Percentiles rank a stretch among this genome's conserved stretches.
Evolutionary conservation across 345 rosid species (phyloP).

Genomic region (Syzygium jambos): DNA sequence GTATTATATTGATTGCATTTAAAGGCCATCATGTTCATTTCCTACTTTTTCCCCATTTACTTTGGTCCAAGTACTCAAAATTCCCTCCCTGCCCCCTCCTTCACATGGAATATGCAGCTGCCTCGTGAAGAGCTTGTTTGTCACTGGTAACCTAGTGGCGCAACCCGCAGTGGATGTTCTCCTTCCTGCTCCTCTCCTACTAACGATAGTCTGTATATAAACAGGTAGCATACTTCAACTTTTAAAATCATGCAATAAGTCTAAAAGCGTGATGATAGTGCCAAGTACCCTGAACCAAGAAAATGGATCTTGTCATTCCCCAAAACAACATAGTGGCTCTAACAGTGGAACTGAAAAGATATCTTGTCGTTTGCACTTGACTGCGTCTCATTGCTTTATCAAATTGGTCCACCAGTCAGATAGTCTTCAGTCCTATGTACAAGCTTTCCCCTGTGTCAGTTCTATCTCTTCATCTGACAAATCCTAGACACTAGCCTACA

Average conservation of each 20-base stretch:
- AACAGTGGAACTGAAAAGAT: background rate
- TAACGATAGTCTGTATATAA: background rate
- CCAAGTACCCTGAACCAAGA: background rate
- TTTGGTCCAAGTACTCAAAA: background rate
- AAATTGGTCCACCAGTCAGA: background rate
- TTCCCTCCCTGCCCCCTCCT: background rate
- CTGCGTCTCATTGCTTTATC: background rate
- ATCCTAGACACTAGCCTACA: background rate
- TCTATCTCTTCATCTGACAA: background rate
- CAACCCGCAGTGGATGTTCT: background rate
- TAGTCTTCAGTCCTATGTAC: rapidly evolving
- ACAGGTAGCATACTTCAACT: background rate
- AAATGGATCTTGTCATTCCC: background rate
- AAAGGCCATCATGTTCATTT: background rate
- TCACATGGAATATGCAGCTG: background rate
- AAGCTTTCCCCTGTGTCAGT: background rate
- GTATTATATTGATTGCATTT: background rate
- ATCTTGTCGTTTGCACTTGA: background rate
- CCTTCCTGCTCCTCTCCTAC: background rate
- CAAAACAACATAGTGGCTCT: background rate
- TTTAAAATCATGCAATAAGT: background rate
- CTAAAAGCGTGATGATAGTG: background rate
- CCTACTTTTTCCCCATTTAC: background rate
- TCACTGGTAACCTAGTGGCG: background rate
- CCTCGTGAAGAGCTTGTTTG: background rate